These are phyloP conservation scores for Hapsidospora chrysogenum DNA, from an alignment of 495 filamentous ascomycete genomes.

Conservation along the genomic window DNA sequence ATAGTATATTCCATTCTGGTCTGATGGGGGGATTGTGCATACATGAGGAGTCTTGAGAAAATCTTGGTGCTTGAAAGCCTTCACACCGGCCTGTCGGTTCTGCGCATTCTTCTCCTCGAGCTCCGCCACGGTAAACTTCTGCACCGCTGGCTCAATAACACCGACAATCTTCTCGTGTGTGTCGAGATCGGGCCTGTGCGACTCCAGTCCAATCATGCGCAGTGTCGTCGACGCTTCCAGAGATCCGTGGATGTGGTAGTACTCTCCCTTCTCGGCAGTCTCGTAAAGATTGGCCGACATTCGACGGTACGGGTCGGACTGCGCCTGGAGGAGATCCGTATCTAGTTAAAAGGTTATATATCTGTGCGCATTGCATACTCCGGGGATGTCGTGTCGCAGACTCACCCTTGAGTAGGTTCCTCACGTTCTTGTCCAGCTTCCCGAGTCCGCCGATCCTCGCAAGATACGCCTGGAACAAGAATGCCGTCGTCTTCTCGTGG, in stretches of 20 bases:
- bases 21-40: too few species aligned
- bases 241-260: conserved; percentile 67
- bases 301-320: conserved; percentile 56
- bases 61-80: conserved; percentile 46
- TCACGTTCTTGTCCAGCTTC: conserved; percentile 43
- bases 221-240: conserved; percentile 52
- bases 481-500: conserved; percentile 46
- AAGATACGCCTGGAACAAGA: conserved; percentile 57
- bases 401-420: conserved; percentile 45
- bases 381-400: too few species aligned
- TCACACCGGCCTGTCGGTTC: conserved; percentile 47
- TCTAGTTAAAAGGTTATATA: conserved; percentile 22
- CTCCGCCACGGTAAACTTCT: conserved; percentile 41
- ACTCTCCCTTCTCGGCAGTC: conserved; percentile 46
- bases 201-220: conserved; percentile 53
- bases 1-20: too few species aligned
- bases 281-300: conserved; percentile 62
- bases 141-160: conserved; percentile 50
- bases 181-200: conserved; percentile 42
- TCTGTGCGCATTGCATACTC: not conserved
- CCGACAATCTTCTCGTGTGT: conserved; percentile 45
- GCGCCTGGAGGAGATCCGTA: conserved; percentile 51
- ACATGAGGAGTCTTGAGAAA: conserved; percentile 44
- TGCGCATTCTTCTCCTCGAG: conserved; percentile 47
- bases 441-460: conserved; percentile 53